Conservation (phyloP, 1,139 yeast genomes). For the Sugiyamaella sp. region DNA sequence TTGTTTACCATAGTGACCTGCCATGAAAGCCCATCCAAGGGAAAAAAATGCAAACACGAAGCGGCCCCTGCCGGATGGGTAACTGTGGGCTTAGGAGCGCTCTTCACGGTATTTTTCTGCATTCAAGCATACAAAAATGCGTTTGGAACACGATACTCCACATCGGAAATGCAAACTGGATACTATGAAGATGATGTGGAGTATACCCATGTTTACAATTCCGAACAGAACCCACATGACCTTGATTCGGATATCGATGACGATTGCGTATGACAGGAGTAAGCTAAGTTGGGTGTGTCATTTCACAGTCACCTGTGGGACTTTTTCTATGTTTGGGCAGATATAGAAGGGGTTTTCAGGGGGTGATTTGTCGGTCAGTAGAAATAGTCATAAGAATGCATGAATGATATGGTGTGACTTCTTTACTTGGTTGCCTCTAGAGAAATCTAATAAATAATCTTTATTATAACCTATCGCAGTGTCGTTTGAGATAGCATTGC, state of each 20-base stretch:
- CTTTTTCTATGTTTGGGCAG: too few species aligned
- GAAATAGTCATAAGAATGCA: not conserved
- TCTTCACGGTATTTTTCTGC: slow-evolving; percentile 4
- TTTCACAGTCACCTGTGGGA: too few species aligned
- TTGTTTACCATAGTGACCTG: not conserved
- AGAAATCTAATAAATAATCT: not conserved
- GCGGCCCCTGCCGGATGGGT: not conserved
- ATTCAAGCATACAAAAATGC: slow-evolving; percentile 6
- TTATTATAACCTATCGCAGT: slow-evolving; percentile 35
- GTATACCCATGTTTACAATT: slow-evolving; percentile 5
- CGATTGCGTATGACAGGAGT: not conserved
- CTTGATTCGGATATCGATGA: slow-evolving; percentile 4
- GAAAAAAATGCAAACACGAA: not conserved
- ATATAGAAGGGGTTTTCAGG: too few species aligned
- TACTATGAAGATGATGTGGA: slow-evolving; percentile 15
- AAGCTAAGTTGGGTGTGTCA: not conserved
- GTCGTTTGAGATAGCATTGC: slow-evolving; percentile 43
- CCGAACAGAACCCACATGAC: not conserved
- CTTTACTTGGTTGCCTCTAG: not conserved
- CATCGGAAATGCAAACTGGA: slow-evolving; percentile 13
- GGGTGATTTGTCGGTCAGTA: too few species aligned
- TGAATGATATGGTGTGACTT: not conserved
- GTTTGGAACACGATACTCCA: slow-evolving; percentile 3
- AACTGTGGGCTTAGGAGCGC: not conserved
- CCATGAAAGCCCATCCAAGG: not conserved